Conservation (phyloP, 2,329 filamentous ascomycete species). For the Fusarium odoratissimum region DNA sequence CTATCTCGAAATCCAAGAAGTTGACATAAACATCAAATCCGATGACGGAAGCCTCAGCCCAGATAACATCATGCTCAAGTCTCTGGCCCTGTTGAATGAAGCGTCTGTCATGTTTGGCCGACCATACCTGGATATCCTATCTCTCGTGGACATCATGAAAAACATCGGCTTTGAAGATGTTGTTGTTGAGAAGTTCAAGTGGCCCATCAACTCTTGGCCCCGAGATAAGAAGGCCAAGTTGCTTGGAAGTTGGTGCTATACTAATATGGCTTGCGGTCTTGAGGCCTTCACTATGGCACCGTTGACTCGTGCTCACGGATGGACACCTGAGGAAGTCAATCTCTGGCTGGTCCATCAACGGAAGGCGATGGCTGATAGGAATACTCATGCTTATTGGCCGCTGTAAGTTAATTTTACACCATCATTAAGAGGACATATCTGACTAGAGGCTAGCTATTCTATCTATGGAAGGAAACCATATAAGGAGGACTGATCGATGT, state of each 20-base stretch:
- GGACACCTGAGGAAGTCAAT: constrained; percentile 14
- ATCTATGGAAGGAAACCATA: constrained; percentile 16
- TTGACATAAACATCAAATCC: constrained; percentile 16
- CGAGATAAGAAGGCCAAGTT: constrained; percentile 29
- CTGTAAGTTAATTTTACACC: constrained; percentile 6
- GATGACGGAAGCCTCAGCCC: constrained; percentile 36
- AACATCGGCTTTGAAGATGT: constrained; percentile 38
- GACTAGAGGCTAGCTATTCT: constrained; percentile 2
- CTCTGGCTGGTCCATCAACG: constrained; percentile 28
- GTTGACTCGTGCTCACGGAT: constrained; percentile 28
- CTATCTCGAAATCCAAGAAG: constrained; percentile 37
- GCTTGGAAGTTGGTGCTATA: constrained; percentile 28
- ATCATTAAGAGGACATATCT: neutral
- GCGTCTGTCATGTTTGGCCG: constrained; percentile 41
- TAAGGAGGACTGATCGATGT: neutral
- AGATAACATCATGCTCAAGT: constrained; percentile 35
- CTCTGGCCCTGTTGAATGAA: constrained; percentile 33
- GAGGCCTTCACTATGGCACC: constrained; percentile 38
- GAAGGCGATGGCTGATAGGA: constrained; percentile 14
- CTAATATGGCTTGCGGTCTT: constrained; percentile 24
- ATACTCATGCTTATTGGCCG: constrained; percentile 27
- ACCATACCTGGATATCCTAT: constrained; percentile 25
- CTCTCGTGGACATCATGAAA: constrained; percentile 23
- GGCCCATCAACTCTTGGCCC: constrained; percentile 39
- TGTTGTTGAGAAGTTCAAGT: constrained; percentile 22